phyloP scores from a whole-genome alignment of 2,329 filamentous ascomycete genomes.

The Daldinia sp. region DNA sequence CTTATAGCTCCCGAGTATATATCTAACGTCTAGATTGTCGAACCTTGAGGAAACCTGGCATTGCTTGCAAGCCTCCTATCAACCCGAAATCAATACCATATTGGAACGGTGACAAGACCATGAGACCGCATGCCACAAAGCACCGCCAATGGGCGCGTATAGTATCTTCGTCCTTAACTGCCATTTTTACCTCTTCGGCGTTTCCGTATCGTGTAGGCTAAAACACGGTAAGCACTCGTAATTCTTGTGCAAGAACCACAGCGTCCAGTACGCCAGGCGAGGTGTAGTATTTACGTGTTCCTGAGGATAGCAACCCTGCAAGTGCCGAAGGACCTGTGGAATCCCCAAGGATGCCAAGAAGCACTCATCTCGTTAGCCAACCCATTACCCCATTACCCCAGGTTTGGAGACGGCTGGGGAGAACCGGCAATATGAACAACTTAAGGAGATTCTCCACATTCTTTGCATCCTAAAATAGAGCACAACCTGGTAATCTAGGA shows the following conservation, averaged over 20 bases:
- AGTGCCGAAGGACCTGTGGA: slow-evolving; percentile 33
- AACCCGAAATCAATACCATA: slow-evolving; percentile 62
- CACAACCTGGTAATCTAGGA: slow-evolving; percentile 7
- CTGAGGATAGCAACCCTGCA: slow-evolving; percentile 25
- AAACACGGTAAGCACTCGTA: background rate
- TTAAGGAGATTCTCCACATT: slow-evolving; percentile 11
- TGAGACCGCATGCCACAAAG: slow-evolving; percentile 56
- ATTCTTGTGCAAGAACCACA: background rate
- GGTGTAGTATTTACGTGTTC: slow-evolving; percentile 22
- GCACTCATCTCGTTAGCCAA: slow-evolving; percentile 10
- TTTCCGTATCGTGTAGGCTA: background rate
- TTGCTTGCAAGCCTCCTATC: slow-evolving; percentile 60
- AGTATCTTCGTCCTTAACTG: slow-evolving; percentile 38
- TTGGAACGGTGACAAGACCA: slow-evolving; percentile 60
- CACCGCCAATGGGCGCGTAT: slow-evolving; percentile 56
- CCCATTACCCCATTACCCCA: slow-evolving; percentile 28
- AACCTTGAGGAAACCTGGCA: slow-evolving; percentile 58
- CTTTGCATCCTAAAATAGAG: slow-evolving; percentile 9
- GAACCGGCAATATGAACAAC: slow-evolving; percentile 4
- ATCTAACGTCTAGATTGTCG: slow-evolving; percentile 3
- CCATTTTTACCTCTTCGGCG: slow-evolving; percentile 19
- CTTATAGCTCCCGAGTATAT: slow-evolving; percentile 20
- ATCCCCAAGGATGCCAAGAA: slow-evolving; percentile 27
- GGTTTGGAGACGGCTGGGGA: slow-evolving; percentile 19
- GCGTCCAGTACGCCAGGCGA: background rate